These are phyloP conservation scores for Pyricularia pennisetigena DNA, from an alignment of 2,329 filamentous ascomycete species.

Conservation along the genomic window DNA sequence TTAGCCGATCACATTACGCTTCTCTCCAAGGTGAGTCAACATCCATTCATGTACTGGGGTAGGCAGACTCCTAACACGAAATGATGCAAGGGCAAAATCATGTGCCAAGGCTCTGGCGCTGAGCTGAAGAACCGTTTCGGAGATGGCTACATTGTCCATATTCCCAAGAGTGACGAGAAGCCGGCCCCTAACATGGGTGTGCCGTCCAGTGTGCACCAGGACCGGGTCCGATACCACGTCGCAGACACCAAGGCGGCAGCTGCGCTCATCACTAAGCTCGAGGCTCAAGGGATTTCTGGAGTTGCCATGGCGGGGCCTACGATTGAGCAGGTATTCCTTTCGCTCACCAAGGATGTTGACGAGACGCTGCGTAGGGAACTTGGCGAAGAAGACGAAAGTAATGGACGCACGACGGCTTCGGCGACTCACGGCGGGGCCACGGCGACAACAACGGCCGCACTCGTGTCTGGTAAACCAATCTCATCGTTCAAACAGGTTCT, in stretches of 20 bases:
- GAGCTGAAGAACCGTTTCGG: slow-evolving; percentile 75
- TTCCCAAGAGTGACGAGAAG: slow-evolving; percentile 46
- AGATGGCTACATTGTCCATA: slow-evolving; percentile 74
- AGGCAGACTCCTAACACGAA: too few species aligned
- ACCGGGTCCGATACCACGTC: slow-evolving; percentile 64
- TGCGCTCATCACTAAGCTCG: slow-evolving; percentile 58
- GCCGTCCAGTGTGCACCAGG: slow-evolving; percentile 49
- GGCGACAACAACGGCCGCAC: slow-evolving; percentile 15
- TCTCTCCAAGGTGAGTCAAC: slow-evolving; percentile 49
- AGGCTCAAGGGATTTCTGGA: slow-evolving; percentile 56
- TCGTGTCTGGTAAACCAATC: slow-evolving; percentile 60
- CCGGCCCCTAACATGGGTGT: slow-evolving; percentile 44
- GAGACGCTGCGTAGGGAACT: slow-evolving; percentile 28
- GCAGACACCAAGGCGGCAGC: slow-evolving; percentile 61
- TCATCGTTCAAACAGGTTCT: slow-evolving; percentile 59
- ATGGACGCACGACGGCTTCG: background rate
- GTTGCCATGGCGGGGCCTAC: slow-evolving; percentile 84
- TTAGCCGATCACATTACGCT: slow-evolving; percentile 84
- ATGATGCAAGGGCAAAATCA: slow-evolving; percentile 49
- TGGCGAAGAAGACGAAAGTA: background rate
- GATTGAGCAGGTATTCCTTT: slow-evolving; percentile 86
- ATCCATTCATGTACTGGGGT: too few species aligned
- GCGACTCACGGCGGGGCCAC: background rate
- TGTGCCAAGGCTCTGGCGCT: slow-evolving; percentile 74
- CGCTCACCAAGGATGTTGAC: slow-evolving; percentile 70